phyloP scores from a whole-genome alignment of 2,329 filamentous ascomycete genomes.

The Xylariaceae sp. region DNA sequence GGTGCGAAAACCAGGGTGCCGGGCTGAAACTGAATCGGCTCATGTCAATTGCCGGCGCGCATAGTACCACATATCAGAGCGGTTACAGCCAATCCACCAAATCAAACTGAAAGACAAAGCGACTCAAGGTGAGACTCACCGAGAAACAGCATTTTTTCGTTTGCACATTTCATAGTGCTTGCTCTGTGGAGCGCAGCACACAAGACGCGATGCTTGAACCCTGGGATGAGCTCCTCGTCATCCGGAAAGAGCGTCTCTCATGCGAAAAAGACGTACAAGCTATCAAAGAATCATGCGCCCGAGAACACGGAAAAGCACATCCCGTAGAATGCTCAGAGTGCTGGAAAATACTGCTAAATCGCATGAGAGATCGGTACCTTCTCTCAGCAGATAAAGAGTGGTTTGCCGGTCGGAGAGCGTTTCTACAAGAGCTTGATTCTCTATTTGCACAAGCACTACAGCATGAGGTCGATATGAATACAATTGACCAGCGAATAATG shows the following conservation, averaged over 20 bases:
- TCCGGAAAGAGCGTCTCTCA: slow-evolving; percentile 30
- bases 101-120: too few species aligned
- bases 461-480: slow-evolving; percentile 41
- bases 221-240: slow-evolving; percentile 32
- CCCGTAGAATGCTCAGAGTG: slow-evolving; percentile 48
- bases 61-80: too few species aligned
- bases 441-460: slow-evolving; percentile 48
- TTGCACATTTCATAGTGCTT: too few species aligned
- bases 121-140: too few species aligned
- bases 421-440: slow-evolving; percentile 49
- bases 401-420: slow-evolving; percentile 49
- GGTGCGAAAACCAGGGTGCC: too few species aligned
- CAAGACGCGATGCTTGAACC: slow-evolving; percentile 29
- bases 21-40: too few species aligned
- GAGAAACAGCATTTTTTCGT: too few species aligned
- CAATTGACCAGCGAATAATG: slow-evolving; percentile 49
- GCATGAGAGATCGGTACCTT: slow-evolving; percentile 42
- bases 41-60: too few species aligned
- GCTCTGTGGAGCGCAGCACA: background rate
- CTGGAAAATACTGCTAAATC: slow-evolving; percentile 46
- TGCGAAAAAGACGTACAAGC: slow-evolving; percentile 42
- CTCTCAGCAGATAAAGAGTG: slow-evolving; percentile 43
- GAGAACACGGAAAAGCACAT: slow-evolving; percentile 42
- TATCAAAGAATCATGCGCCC: slow-evolving; percentile 42
- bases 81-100: too few species aligned